Evolutionary conservation across 306 rosid genomes (phyloP), one percentile per base, ranked within the genome.

Genomic region (Casuarina cunninghamiana): DNA sequence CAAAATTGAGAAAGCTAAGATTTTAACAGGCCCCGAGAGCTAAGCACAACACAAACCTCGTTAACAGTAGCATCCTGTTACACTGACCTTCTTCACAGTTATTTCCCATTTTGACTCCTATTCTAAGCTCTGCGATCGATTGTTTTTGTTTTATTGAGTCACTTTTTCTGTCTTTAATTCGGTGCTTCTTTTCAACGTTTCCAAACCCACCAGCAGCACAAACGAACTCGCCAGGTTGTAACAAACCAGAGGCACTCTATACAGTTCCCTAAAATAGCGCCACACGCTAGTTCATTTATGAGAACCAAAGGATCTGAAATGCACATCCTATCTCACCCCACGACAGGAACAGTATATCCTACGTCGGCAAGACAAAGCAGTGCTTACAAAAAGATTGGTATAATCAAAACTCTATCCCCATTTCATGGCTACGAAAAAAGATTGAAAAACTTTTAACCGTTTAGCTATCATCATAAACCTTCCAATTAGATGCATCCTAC

Each of bases 21-120:
- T 43, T 67, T 85, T 44, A 77, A 60, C 74, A 45, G 73, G 38
- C n/a, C 17, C n/a, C 17, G 67, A 53, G 61, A 74, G 57, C 57
- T 48, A 49, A 68, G 73, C 83, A 51, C 41, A 73, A 73, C 70
- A n/a, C 49, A 50, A 51, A 68, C 46, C 10, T n/a, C 16, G 0
- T 50, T 75, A 51, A 68, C 43, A 71, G 73, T 67, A 62, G 55
- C 54, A n/a, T 72, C 63, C 70, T 45, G 38, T 61, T 61, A 44
- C 1, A 1, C 35, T 67, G n/a, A 67, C 11, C 10, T 1, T 9
- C 2, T 66, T 66, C 37, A 4, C 6, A 66, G 42, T 15, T 35
- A 67, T 13, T 16, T 66, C 3, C 50, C 7, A 65, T 38, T 55
- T 0, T 65, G 69, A 62, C 37, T 38, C 38, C 44, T 35, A 35